Base-by-base conservation (phyloP, 2,329 filamentous ascomycete species). In the Clonostachys chloroleuca region DNA sequence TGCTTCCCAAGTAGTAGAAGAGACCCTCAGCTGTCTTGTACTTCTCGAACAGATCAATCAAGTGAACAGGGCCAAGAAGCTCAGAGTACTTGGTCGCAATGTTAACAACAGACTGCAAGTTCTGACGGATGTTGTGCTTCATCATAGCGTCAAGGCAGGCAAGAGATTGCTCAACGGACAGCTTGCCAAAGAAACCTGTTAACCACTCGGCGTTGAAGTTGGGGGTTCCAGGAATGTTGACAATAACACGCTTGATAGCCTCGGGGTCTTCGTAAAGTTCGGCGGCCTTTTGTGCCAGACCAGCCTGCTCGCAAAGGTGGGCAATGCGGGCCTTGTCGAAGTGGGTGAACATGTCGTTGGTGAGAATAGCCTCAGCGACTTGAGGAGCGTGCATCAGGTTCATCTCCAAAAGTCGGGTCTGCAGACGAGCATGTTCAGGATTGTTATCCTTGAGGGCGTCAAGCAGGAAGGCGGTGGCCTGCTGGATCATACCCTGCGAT, bases 31-130 rank as follows among this genome's bases (percentile, higher is more conserved):
- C 86, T 35, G 94, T 97, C 68, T 94, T 92, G 74, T 97, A 95
- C 75, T 95, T 96, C 74, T 99, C 94, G 45, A 99, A 87, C 7
- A 99, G 80, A 56, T 95, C 90, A 53, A 99, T 95, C 55, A 99
- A 79, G 46, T 84, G 84, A 49, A 83, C 86, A n/a, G 94, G 76
- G 9, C 92, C 92, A 30, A 99, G 81, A 9, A 97, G 82, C 62
- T 99, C 95, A 0, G 92, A 96, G 72, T 96, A 99, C 69, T 99
- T 99, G 56, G 95, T 96, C 35, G 92, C 90, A 54, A 99, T 87
- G 61, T 95, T 92, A 50, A 97, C 90, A 34, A 97, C 94, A 16
- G 91, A 84, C 67, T 95, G 92, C 47, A 99, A 75, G 66, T 97
- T 99, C 68, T 96, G 92, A 54, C 94, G 92, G 59, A 99, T 96